These are phyloP conservation scores for Phyllosticta citriasiana DNA, from an alignment of 2,329 filamentous ascomycete genomes.

Conservation along the genomic window DNA sequence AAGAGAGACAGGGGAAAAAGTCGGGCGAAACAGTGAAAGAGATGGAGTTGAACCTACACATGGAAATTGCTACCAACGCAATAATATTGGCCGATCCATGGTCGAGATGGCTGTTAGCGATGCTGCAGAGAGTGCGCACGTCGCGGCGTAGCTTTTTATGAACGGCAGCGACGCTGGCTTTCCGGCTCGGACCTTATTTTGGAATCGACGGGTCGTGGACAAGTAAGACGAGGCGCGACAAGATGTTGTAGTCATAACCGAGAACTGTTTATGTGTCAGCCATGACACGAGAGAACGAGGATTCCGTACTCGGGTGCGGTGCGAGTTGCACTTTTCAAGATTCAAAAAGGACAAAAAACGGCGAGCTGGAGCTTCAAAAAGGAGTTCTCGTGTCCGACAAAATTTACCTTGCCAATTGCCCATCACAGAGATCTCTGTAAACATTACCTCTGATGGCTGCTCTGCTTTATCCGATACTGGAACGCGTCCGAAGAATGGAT, in stretches of 20 bases:
- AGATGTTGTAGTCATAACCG: constrained; percentile 21
- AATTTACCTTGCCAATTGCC: constrained; percentile 23
- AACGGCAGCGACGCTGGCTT: constrained; percentile 21
- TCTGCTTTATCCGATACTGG: background rate
- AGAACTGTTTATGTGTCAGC: background rate
- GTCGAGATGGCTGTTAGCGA: constrained; percentile 25
- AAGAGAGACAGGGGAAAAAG: too few relatives aligned
- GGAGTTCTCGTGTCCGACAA: too few relatives aligned
- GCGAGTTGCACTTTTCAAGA: too few relatives aligned
- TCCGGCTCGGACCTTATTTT: constrained; percentile 25
- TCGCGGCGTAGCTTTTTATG: constrained; percentile 13
- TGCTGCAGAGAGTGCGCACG: constrained; percentile 25
- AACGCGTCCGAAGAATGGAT: constrained; percentile 14
- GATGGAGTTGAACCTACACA: constrained; percentile 15
- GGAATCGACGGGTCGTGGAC: constrained; percentile 28
- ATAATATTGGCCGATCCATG: constrained; percentile 26
- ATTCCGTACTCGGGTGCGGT: too few relatives aligned
- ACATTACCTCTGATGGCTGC: constrained; percentile 4
- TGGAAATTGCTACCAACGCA: constrained; percentile 26
- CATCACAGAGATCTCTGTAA: constrained; percentile 26
- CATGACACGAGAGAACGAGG: too few relatives aligned
- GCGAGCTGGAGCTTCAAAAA: too few relatives aligned
- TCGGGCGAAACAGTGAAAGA: background rate
- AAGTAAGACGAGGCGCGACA: constrained; percentile 26
- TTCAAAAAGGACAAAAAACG: too few relatives aligned